These are phyloP conservation scores for Rhizophora apiculata DNA, from an alignment of 345 rosid species.

Conservation along the genomic window DNA sequence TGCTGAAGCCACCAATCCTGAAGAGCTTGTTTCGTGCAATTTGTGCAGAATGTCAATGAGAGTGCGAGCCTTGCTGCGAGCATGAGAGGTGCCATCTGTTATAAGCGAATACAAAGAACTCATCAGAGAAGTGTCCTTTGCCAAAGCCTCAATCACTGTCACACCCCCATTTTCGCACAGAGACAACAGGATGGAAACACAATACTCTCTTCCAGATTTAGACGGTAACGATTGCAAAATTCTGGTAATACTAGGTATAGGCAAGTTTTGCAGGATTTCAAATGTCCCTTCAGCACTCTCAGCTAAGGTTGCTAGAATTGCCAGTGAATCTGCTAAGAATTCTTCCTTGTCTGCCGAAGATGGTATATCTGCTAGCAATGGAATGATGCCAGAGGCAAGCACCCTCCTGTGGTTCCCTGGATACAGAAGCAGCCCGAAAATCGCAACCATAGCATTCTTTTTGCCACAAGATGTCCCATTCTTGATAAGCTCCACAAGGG, in stretches of 20 bases:
- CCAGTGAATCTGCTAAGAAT: constrained; percentile 54
- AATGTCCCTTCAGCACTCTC: constrained; percentile 49
- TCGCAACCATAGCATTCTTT: constrained; percentile 59
- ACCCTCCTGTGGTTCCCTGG: constrained; percentile 51
- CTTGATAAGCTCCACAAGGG: constrained; percentile 49
- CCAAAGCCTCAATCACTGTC: constrained; percentile 40
- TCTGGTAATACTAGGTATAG: constrained; percentile 34
- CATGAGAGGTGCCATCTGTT: constrained; percentile 44
- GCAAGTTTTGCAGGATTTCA: constrained; percentile 44
- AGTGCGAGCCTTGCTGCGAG: constrained; percentile 40
- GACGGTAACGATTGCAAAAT: constrained; percentile 33
- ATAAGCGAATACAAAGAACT: constrained; percentile 37
- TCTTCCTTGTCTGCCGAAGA: constrained; percentile 43
- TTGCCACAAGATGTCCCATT: constrained; percentile 53
- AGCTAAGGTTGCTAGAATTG: constrained; percentile 54
- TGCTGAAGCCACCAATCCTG: constrained; percentile 16
- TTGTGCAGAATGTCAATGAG: constrained; percentile 45
- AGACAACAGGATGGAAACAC: constrained; percentile 48
- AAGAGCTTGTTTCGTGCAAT: constrained; percentile 34
- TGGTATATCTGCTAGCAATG: constrained; percentile 39
- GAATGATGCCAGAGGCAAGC: constrained; percentile 50
- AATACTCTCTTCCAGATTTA: constrained; percentile 50
- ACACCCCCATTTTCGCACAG: constrained; percentile 48
- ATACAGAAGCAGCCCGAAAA: constrained; percentile 49
- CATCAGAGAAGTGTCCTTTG: constrained; percentile 37